Evolutionary conservation across 345 rosid species (phyloP), one percentile per base, ranked within the genome.

Genomic region (Crucihimalaya himalaica): DNA sequence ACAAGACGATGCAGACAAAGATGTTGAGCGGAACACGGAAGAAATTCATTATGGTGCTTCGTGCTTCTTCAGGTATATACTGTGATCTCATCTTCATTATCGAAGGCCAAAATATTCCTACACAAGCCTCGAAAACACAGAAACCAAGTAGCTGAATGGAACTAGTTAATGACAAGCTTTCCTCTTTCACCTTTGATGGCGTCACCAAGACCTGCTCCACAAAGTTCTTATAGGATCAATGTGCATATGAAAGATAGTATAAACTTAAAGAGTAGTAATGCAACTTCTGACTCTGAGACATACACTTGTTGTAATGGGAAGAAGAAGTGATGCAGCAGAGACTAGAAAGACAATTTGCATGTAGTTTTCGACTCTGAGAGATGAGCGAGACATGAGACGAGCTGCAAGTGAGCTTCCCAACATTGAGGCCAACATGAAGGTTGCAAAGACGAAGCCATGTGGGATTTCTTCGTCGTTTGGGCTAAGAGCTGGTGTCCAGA

Each of bases 41-140:
- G 80, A 91, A 94, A 78, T 94, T 94, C 98, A 94, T 94, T 77
- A 91, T 94, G 78, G 98, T 94, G 87, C 97, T 91, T 71, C 98
- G 81, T 77, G 98, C 95, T 79, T 94, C 98, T 83, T 94, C 98
- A 0, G 98, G 97, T 66, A 94, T 89, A 83, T 91, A 94, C 60
- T 94, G 98, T 61, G 97, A 94, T 78, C 98, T 85, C 98, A 94
- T 94, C 84, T 94, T 94, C 98, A 94, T 91, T 55, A 94, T 94
- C 40, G 97, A 94, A 47, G 98, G 97, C 97, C 97, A 94, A 83
- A 91, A 94, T 77, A 91, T 80, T 34, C 98, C 97, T 0, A 88
- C 97, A 82, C 98, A 94, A 27, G 91, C 85, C 84, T 94, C 98
- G 67, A 94, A 94, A 20, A 85, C 80, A 59, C 98, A 94, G 83